A percentile compares a stretch with the other conserved stretches of the same genome.
These are phyloP conservation scores for Emericellopsis terricola DNA, from an alignment of 495 filamentous ascomycete genomes.

Conservation along the genomic window DNA sequence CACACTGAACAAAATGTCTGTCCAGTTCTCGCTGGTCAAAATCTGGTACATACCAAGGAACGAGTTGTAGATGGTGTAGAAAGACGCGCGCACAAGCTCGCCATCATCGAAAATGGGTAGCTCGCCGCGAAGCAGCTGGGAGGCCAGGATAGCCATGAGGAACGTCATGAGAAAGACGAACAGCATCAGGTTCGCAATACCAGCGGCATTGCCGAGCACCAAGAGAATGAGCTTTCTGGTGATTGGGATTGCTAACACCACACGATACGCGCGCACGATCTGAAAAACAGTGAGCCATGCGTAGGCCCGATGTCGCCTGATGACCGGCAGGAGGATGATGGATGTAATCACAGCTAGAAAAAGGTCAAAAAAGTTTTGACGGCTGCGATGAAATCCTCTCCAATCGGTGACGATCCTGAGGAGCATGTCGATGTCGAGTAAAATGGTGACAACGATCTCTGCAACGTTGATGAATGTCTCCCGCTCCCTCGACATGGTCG, in stretches of 20 bases:
- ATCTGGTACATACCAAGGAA: constrained; percentile 98
- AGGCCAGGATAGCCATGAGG: constrained; percentile 80
- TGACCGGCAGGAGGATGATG: constrained; percentile 70
- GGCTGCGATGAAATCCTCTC: constrained; percentile 54
- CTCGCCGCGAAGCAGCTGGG: constrained; percentile 81
- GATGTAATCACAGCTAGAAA: constrained; percentile 61
- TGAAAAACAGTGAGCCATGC: constrained; percentile 88
- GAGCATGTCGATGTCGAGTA: constrained; percentile 70
- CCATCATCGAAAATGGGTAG: constrained; percentile 42
- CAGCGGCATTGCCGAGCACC: constrained; percentile 79
- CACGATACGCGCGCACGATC: constrained; percentile 77
- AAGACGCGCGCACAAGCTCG: constrained; percentile 46
- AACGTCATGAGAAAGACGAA: constrained; percentile 96
- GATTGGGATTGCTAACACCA: constrained; percentile 76
- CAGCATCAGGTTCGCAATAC: constrained; percentile 84
- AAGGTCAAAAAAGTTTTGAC: constrained; percentile 64
- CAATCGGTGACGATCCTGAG: constrained; percentile 63
- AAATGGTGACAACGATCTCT: constrained; percentile 58
- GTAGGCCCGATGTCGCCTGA: constrained; percentile 60
- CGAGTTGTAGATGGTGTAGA: constrained; percentile 81
- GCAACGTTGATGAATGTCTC: constrained; percentile 35
- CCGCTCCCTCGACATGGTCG: constrained; percentile 44
- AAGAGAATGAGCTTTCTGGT: constrained; percentile 70
- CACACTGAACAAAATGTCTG: constrained; percentile 63
- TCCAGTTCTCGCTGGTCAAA: constrained; percentile 97